Percentiles rank a stretch among this genome's conserved stretches.
Evolutionary conservation across 768 basidiomycete genomes (phyloP).

Genomic region (Flagelloscypha sp.): DNA sequence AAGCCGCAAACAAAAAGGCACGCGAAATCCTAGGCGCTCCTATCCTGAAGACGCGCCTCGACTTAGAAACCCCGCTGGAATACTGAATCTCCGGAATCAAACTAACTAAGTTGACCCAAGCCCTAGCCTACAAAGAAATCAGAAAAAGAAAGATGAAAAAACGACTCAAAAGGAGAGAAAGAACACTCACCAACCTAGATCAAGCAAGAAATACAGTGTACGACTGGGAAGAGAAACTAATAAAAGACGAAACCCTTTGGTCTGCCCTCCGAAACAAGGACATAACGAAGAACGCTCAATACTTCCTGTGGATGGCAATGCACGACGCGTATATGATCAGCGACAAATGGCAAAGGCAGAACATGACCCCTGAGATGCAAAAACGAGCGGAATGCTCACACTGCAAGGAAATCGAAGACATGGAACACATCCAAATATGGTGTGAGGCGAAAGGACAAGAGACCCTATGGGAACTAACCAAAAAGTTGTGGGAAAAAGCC

Average conservation of each 20-base stretch:
- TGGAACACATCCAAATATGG: constrained; percentile 10
- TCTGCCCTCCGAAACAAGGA: constrained; percentile 6
- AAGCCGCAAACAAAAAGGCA: not conserved
- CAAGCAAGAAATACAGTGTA: not conserved
- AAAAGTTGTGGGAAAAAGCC: constrained; percentile 7
- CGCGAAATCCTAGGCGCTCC: too few species aligned
- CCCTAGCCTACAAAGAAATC: not conserved
- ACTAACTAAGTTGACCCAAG: too few species aligned
- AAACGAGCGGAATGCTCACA: constrained; percentile 2
- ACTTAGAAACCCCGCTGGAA: too few species aligned
- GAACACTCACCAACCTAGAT: too few species aligned
- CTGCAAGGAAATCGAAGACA: constrained; percentile 5
- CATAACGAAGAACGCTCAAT: constrained; percentile 5
- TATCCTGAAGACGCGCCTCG: too few species aligned
- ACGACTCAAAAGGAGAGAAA: not conserved
- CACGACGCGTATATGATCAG: constrained; percentile 3
- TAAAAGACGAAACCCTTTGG: constrained; percentile 4
- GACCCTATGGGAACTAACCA: constrained; percentile 7
- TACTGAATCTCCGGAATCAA: not conserved
- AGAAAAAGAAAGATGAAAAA: not conserved
- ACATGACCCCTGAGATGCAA: not conserved
- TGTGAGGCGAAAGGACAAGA: constrained; percentile 3
- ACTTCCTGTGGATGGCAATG: constrained; percentile 8
- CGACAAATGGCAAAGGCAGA: constrained; percentile 1
- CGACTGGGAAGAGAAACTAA: not conserved